A percentile compares a stretch with the other conserved stretches of the same genome.
phyloP scores from a whole-genome alignment of 2,329 filamentous ascomycete genomes.

The Phoma sp. region DNA sequence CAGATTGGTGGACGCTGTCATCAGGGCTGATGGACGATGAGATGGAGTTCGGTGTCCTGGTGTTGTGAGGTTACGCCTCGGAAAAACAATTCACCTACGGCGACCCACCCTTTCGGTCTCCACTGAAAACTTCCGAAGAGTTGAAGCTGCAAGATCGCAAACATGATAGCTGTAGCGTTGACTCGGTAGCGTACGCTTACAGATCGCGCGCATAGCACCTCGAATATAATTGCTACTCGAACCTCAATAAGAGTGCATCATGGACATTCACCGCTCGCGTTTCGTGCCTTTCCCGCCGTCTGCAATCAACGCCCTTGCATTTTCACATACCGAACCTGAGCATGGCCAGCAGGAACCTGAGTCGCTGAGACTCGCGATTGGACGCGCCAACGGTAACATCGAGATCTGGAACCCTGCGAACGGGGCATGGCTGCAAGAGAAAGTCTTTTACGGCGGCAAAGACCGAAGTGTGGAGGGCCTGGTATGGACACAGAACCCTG shows the following conservation, averaged over 20 bases:
- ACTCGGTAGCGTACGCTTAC: constrained; percentile 25
- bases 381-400: constrained; percentile 92
- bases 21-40: neutral
- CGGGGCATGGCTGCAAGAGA: constrained; percentile 89
- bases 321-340: constrained; percentile 71
- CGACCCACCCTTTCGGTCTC: neutral
- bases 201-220: constrained; percentile 21
- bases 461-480: constrained; percentile 89
- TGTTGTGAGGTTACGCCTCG: neutral
- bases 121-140: constrained; percentile 23
- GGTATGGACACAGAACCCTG: constrained; percentile 87
- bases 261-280: constrained; percentile 97
- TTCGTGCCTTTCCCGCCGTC: constrained; percentile 93
- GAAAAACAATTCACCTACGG: neutral
- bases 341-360: constrained; percentile 55
- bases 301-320: constrained; percentile 92
- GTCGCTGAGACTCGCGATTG: constrained; percentile 81
- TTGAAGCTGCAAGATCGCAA: constrained; percentile 20
- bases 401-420: constrained; percentile 94
- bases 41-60: neutral
- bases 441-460: constrained; percentile 80
- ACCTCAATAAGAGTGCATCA: constrained; percentile 48
- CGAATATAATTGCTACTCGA: neutral
- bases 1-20: constrained; percentile 6
- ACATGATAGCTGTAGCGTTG: constrained; percentile 24